phyloP scores from a whole-genome alignment of 2,329 filamentous ascomycete species.

The Trichoderma oligosporum region DNA sequence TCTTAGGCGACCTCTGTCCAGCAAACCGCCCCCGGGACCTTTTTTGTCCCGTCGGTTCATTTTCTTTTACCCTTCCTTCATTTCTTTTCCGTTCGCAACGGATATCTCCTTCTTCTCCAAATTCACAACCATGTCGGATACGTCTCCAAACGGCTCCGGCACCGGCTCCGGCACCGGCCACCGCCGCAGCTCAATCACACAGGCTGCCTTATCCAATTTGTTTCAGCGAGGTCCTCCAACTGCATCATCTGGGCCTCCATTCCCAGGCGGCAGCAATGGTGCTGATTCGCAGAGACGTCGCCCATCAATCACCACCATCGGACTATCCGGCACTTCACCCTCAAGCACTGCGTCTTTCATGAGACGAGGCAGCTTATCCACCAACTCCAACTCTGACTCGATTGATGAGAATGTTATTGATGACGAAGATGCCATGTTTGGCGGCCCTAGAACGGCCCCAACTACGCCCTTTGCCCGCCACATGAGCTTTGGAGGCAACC shows the following conservation, averaged over 20 bases:
- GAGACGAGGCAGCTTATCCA: conserved; percentile 67
- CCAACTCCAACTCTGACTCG: conserved; percentile 61
- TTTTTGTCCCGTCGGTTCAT: neutral
- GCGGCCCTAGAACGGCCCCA: conserved; percentile 54
- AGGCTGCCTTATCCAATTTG: conserved; percentile 54
- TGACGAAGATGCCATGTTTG: conserved; percentile 57
- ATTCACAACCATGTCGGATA: conserved; percentile 36
- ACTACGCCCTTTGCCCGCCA: conserved; percentile 75
- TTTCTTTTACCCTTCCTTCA: neutral
- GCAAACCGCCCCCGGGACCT: neutral
- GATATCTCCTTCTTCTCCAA: neutral
- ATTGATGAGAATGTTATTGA: conserved; percentile 72
- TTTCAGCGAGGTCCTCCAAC: conserved; percentile 56
- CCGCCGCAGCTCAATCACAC: conserved; percentile 55
- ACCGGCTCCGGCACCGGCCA: conserved; percentile 40
- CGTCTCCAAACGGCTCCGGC: conserved; percentile 31
- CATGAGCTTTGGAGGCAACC: conserved; percentile 84
- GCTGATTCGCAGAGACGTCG: conserved; percentile 59
- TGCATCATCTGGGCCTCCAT: conserved; percentile 41
- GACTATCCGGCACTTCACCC: conserved; percentile 69
- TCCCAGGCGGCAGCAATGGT: conserved; percentile 45
- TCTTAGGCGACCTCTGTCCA: neutral
- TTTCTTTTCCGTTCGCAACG: neutral
- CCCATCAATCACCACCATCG: conserved; percentile 70
- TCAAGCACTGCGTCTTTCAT: conserved; percentile 50